Evolutionary conservation across 2,329 filamentous ascomycete genomes (phyloP).

Genomic region (Penicillium fuscoglaucum): DNA sequence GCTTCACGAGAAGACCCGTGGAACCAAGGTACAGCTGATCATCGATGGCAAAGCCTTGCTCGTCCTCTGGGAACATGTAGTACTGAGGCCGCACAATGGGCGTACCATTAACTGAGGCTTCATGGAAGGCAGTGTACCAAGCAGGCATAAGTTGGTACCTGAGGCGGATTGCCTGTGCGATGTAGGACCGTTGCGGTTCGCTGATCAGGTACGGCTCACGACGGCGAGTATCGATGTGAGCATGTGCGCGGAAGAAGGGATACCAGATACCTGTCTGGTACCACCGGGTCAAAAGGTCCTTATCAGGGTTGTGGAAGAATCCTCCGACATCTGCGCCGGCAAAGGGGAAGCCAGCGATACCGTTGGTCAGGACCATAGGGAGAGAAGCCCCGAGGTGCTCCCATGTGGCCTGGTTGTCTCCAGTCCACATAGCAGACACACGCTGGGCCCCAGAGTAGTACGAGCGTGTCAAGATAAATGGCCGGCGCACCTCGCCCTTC

Average conservation of each 20-base stretch:
- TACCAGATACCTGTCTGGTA: slow-evolving; percentile 97
- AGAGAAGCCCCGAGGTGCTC: slow-evolving; percentile 83
- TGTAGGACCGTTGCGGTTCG: slow-evolving; percentile 81
- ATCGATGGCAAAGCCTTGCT: slow-evolving; percentile 83
- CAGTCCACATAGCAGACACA: slow-evolving; percentile 95
- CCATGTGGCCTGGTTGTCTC: slow-evolving; percentile 95
- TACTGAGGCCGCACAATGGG: slow-evolving; percentile 91
- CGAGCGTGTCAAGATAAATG: slow-evolving; percentile 88
- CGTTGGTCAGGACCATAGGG: slow-evolving; percentile 91
- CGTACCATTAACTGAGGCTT: slow-evolving; percentile 76
- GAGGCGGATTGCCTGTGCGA: slow-evolving; percentile 82
- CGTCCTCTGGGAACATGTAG: slow-evolving; percentile 84
- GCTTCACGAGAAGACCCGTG: slow-evolving; percentile 89
- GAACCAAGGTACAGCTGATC: slow-evolving; percentile 90
- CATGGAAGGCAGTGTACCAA: slow-evolving; percentile 97
- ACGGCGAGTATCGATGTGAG: slow-evolving; percentile 92
- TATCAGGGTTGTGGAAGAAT: slow-evolving; percentile 95
- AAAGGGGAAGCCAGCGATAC: slow-evolving; percentile 91
- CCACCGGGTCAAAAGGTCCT: slow-evolving; percentile 89
- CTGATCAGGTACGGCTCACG: slow-evolving; percentile 88
- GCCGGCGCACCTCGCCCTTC: slow-evolving; percentile 78
- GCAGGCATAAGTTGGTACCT: slow-evolving; percentile 86
- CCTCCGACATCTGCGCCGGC: slow-evolving; percentile 93
- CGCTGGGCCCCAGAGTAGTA: slow-evolving; percentile 92
- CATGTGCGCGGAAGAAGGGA: slow-evolving; percentile 95